phyloP scores from a whole-genome alignment of 306 rosid genomes.

The Acmispon strigosus region DNA sequence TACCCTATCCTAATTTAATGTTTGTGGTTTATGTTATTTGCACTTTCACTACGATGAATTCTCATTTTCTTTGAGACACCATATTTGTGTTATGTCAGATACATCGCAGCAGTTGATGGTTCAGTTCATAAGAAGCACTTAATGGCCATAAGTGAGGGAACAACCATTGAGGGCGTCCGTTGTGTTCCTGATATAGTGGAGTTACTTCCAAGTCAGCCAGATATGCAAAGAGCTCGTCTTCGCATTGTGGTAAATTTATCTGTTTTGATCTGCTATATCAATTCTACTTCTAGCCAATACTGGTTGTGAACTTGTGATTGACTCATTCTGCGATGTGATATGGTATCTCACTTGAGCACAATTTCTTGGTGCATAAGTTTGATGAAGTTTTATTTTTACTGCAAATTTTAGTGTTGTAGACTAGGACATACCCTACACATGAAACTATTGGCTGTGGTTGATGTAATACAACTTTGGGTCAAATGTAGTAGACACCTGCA shows the following conservation, averaged over 20 bases:
- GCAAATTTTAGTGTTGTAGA: neutral
- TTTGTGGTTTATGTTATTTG: neutral
- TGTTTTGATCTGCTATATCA: conserved; percentile 7
- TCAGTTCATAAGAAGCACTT: conserved; percentile 67
- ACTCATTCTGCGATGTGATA: neutral
- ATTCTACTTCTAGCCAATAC: neutral
- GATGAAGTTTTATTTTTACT: conserved; percentile 6
- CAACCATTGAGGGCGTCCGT: conserved; percentile 65
- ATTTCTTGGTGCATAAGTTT: neutral
- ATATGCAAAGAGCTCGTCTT: conserved; percentile 61
- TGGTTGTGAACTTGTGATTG: neutral
- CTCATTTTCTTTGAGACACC: conserved; percentile 14
- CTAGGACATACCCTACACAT: neutral
- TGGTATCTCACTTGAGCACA: neutral
- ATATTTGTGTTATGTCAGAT: conserved; percentile 43
- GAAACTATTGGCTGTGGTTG: conserved; percentile 1
- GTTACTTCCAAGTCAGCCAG: conserved; percentile 67
- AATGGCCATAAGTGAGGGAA: conserved; percentile 65
- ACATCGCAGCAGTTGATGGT: conserved; percentile 80
- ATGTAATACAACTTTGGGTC: neutral
- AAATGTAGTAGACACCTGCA: neutral
- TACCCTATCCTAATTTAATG: neutral
- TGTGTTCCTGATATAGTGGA: conserved; percentile 81
- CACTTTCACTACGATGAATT: neutral
- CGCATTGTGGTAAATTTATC: conserved; percentile 66